Evolutionary conservation across 192 early-diverging fungal species (phyloP), one percentile per base, ranked within the genome.

Genomic region (Polychytrium aggregatum): DNA sequence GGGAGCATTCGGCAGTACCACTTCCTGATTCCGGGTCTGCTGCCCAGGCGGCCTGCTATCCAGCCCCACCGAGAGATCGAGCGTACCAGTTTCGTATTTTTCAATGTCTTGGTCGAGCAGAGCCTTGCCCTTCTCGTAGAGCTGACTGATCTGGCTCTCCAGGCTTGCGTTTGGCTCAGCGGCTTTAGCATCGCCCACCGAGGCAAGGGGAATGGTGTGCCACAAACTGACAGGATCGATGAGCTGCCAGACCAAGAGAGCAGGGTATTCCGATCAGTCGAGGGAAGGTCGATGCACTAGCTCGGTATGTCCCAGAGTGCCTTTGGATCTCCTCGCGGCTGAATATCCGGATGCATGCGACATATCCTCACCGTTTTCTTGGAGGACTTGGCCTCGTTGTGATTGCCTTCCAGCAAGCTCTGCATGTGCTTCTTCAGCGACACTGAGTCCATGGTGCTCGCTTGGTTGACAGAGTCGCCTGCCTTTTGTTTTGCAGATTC

Each of bases 91-190:
- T 41, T 56, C 55, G 41, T 41, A 56, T 11, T 31, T 56, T 20
- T 62, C 48, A 61, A 78, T 82, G 39, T 89, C 85, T 27, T 58
- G 47, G 24, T 76, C 70, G 54, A 84, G 68, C 16, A 91, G 60
- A 18, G 72, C 53, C 48, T 72, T 76, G 0, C 87, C 86, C 52
- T 63, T 63, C 33, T 60, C 49, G 42, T 54, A 55, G 42, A 46
- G 44, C 31, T 63, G 34, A 1, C 48, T 13, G 26, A 62, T 63
- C 26, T 40, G 35, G 17, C n/a, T 26, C 37, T 50, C 47, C 52
- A 30, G 36, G 25, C 9, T 25, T 25, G 9, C 36, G 14, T 9
- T 22, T 30, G 46, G 8, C 26, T 55, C 58, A 31, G 25, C 27
- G 11, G 55, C 50, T 29, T 47, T 27, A 36, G 53, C 48, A 44